Base-by-base conservation (phyloP, 306 rosid species). In the Castanospermum australe region DNA sequence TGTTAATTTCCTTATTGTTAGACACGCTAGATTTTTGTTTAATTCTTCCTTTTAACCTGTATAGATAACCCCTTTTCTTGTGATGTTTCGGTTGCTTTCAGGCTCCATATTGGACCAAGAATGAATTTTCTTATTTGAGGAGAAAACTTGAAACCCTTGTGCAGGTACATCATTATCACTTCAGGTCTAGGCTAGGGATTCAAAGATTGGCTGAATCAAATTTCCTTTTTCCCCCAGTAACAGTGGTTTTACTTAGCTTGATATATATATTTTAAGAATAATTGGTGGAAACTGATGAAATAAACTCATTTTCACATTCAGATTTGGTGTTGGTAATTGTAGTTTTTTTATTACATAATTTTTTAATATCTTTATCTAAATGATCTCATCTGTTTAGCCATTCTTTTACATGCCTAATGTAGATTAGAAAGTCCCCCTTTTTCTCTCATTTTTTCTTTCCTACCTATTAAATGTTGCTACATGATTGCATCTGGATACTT, bases 141-240 rank as follows among this genome's bases (percentile, higher is more conserved):
- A 24, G 35, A 56, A 82, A 71, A 39, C 41, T 77, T 20, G 86
- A 82, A 75, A 63, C 15, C 42, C 20, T 82, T 63, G 75, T 82
- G 62, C 45, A 71, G 82, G 86, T 82, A 82, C 5, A 60, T 60
- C 52, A 33, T 32, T n/a, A 61, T 47, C 54, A 51, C 18, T 65
- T 70, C 22, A 32, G 9, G 36, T 21, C 4, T 30, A 28, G 52
- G 44, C 50, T 44, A 15, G 36, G 67, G 44, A 45, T 61, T 69
- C 39, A 39, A 51, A 17, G 30, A 61, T 18, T 3, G 41, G 30
- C 55, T 18, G 33, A 75, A 32, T 75, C 8, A 10, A 32, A 10
- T 44, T 44, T 22, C n/a, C n/a, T 57, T 38, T 18, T 59, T 28
- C 14, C 18, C 13, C 30, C 11, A 41, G 74, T 22, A 39, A 63